Conservation (phyloP, 192 early-diverging fungal genomes). For the Jimgerdemannia lactiflua region DNA sequence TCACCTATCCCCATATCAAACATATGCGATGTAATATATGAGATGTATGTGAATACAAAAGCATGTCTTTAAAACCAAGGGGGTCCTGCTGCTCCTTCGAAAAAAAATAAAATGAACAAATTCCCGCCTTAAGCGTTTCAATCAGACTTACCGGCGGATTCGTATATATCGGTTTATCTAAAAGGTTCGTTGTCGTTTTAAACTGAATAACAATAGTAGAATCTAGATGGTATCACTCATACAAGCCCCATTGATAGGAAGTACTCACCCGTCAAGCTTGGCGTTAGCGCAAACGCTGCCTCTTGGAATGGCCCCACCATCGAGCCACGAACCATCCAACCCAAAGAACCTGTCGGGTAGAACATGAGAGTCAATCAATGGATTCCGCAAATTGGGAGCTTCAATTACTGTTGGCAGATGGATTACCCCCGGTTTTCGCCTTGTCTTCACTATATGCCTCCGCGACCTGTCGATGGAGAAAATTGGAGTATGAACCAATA, state of each 20-base stretch:
- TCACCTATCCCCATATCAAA: slow-evolving; percentile 27
- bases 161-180: slow-evolving; percentile 62
- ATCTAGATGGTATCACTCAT: not conserved
- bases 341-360: slow-evolving; percentile 45
- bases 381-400: not conserved
- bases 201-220: no score
- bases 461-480: slow-evolving; percentile 50
- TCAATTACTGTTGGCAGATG: not conserved
- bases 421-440: slow-evolving; percentile 69
- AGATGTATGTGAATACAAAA: no score
- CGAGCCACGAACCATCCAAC: slow-evolving; percentile 71
- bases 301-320: slow-evolving; percentile 79
- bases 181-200: not conserved
- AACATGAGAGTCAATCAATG: not conserved
- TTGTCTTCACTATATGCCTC: slow-evolving; percentile 80
- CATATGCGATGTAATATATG: no score
- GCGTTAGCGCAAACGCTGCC: slow-evolving; percentile 71
- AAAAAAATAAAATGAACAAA: not conserved
- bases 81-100: not conserved
- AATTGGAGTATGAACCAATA: not conserved
- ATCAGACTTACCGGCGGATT: slow-evolving; percentile 53
- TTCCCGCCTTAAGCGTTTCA: not conserved
- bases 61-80: no score
- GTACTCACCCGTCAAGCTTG: slow-evolving; percentile 56
- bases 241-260: not conserved